phyloP scores from a whole-genome alignment of 2,329 filamentous ascomycete genomes.

The Gnomoniopsis sp. region DNA sequence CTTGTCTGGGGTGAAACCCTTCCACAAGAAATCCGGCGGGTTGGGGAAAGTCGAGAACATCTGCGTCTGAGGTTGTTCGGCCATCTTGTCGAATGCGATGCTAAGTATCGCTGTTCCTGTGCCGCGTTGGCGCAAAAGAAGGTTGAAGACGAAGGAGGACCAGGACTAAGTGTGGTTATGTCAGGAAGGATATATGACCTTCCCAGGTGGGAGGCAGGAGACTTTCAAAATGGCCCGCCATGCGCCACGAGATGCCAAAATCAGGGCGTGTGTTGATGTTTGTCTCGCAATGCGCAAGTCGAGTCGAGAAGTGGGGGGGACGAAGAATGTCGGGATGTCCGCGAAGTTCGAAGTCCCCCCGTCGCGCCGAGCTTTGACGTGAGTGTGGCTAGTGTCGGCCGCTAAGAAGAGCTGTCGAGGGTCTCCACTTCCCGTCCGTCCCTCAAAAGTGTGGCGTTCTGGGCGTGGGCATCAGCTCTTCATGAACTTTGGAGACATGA shows the following conservation, averaged over 20 bases:
- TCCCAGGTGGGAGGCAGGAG: conserved; percentile 12
- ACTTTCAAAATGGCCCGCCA: conserved; percentile 4
- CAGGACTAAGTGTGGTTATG: background rate
- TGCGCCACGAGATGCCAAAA: conserved; percentile 3
- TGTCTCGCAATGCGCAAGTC: too few species aligned
- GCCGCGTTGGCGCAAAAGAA: background rate
- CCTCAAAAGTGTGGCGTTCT: too few species aligned
- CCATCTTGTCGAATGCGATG: conserved; percentile 49
- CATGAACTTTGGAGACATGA: too few species aligned
- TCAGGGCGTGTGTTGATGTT: background rate
- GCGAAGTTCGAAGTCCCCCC: too few species aligned
- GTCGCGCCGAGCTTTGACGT: too few species aligned
- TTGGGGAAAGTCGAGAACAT: conserved; percentile 67
- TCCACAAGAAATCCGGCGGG: conserved; percentile 80
- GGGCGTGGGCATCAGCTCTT: too few species aligned
- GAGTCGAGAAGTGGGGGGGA: too few species aligned
- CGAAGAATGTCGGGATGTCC: background rate
- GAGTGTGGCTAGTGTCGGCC: too few species aligned
- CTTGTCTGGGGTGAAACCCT: conserved; percentile 78
- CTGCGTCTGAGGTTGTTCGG: conserved; percentile 47
- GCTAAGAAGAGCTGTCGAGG: too few species aligned
- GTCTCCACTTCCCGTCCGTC: too few species aligned
- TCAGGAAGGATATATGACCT: background rate
- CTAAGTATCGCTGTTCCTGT: background rate
- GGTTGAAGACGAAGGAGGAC: background rate